Evolutionary conservation across 2,329 filamentous ascomycete species (phyloP).

Genomic region (Paracamarosporium sp.): DNA sequence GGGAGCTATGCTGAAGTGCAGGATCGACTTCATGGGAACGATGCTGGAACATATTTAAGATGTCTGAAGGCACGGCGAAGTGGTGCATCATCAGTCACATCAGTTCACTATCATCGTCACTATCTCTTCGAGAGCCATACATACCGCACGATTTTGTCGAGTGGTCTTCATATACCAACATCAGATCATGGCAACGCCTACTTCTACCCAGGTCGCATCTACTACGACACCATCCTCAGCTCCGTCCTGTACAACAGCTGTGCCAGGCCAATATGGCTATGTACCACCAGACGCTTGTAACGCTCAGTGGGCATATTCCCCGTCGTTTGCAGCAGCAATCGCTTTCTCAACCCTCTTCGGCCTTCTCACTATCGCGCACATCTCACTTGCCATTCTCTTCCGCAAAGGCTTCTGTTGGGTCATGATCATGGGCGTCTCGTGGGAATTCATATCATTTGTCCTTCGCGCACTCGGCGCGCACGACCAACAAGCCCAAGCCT

Average conservation of each 20-base stretch:
- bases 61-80: not conserved
- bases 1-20: not conserved
- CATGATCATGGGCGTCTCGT: constrained; percentile 52
- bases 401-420: constrained; percentile 51
- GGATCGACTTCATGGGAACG: not conserved
- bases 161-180: not conserved
- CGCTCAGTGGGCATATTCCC: constrained; percentile 30
- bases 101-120: not conserved
- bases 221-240: constrained; percentile 14
- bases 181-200: constrained; percentile 21
- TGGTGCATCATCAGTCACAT: not conserved
- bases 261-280: constrained; percentile 31
- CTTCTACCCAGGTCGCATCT: constrained; percentile 13
- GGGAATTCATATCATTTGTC: constrained; percentile 53
- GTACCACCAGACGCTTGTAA: constrained; percentile 34
- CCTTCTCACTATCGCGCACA: constrained; percentile 28
- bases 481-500: constrained; percentile 44
- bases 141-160: not conserved
- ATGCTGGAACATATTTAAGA: not conserved
- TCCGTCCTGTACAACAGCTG: constrained; percentile 28
- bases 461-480: constrained; percentile 50
- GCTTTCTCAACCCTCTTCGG: constrained; percentile 32
- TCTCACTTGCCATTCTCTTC: constrained; percentile 26
- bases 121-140: not conserved
- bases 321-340: constrained; percentile 30